Evolutionary conservation across 352 stramenopile genomes (phyloP), one percentile per base, ranked within the genome.

Genomic region (Pythium rhizo-oryzae): DNA sequence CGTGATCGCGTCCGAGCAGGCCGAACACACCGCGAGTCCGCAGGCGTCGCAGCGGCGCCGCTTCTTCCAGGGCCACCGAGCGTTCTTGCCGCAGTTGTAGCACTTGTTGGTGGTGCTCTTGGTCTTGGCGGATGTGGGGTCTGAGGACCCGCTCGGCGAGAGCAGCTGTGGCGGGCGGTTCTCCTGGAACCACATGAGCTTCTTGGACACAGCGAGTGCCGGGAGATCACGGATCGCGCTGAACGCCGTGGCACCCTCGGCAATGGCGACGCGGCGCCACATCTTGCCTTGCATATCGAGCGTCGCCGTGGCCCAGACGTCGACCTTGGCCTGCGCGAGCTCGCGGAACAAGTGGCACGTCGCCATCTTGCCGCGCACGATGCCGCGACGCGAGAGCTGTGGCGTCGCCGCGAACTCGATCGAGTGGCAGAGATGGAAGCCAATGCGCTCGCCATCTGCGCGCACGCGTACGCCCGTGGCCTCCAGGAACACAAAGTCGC

Each of bases 401-500:
- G 67, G 67, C 46, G 67, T 74, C 44, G 54, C 35, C n/a, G 67
- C 49, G 30, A 74, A 74, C 46, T 74, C 67, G 55, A 74, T 67
- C 35, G 67, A 74, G 49, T 74, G 67, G 44, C 43, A 64, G 33
- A 74, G 60, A 37, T 74, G 67, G 33, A 59, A 74, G 6, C 67
- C 67, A 39, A 74, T 60, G 54, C 67, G 67, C 19, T 74, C 67
- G 13, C 67, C 67, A 41, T 67, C 46, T 0, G 47, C 43, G 1
- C 67, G 56, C 21, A 62, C 50, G 37, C 49, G 55, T 39, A 74
- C 53, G 30, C 67, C 67, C 19, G 58, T 74, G 19, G 67, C 59
- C 30, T 74, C 67, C 21, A 74, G 41, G 33, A 66, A 64, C n/a
- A 74, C 67, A 50, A 74, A 74, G 52, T 74, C 67, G 8, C 67